phyloP scores from a whole-genome alignment of 208 protist species.

The Acanthamoeba castellanii region DNA sequence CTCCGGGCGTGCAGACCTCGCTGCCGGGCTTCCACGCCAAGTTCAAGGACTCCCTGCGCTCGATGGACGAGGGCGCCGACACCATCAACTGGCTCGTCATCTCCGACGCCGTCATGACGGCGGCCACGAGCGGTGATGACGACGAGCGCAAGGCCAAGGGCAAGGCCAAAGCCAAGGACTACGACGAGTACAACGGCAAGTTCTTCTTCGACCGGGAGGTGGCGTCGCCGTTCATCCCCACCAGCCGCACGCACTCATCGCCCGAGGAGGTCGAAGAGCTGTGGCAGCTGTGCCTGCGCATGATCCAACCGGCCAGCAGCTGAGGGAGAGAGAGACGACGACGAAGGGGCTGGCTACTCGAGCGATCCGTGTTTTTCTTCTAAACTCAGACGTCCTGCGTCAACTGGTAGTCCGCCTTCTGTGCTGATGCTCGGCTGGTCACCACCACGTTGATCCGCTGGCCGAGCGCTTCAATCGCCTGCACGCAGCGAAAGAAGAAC shows the following conservation, averaged over 20 bases:
- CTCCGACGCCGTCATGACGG: not conserved
- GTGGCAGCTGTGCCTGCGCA: conserved; percentile 18
- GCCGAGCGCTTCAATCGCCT: not conserved
- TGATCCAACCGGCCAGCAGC: not conserved
- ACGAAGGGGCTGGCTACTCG: too few species aligned
- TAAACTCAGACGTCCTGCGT: not conserved
- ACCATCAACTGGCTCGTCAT: conserved; percentile 70
- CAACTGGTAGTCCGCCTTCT: not conserved
- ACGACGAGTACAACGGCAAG: not conserved
- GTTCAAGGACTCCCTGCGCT: conserved; percentile 56
- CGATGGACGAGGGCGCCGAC: conserved; percentile 59
- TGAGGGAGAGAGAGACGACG: too few species aligned
- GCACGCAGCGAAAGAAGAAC: not conserved
- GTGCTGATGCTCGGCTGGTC: not conserved
- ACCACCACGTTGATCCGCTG: not conserved
- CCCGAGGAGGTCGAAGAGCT: conserved; percentile 50
- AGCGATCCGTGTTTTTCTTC: too few species aligned
- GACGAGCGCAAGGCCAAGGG: not conserved
- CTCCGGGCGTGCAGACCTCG: conserved; percentile 66
- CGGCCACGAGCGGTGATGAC: not conserved
- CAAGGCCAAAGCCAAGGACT: not conserved
- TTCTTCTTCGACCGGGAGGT: conserved; percentile 67
- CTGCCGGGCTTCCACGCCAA: conserved; percentile 60
- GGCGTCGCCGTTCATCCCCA: not conserved
- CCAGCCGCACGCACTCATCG: conserved; percentile 18